A percentile compares a stretch with the other conserved stretches of the same genome.
These are phyloP conservation scores for Lolium perenne DNA, from an alignment of 176 grass and related monocot genomes.

Conservation along the genomic window DNA sequence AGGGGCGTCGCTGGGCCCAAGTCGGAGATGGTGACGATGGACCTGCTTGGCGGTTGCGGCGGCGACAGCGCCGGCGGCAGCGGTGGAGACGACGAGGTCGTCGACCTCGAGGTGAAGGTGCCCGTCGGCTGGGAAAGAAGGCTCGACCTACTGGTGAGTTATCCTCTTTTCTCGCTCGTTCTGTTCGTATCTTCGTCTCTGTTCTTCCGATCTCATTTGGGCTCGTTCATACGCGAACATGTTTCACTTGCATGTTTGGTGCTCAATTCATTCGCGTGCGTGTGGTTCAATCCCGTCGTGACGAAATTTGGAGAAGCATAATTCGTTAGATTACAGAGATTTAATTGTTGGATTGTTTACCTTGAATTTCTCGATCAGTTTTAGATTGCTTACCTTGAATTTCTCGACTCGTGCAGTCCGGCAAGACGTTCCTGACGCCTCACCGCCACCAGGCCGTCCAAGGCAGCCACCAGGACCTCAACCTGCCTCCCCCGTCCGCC, in stretches of 20 bases:
- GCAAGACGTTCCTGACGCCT: conserved; percentile 56
- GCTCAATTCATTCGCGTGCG: neutral
- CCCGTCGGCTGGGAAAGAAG: conserved; percentile 57
- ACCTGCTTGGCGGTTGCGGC: conserved; percentile 57
- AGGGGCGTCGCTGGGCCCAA: neutral
- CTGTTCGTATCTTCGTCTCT: neutral
- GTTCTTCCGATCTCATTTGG: neutral
- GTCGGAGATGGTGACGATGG: conserved; percentile 66
- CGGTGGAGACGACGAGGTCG: conserved; percentile 32
- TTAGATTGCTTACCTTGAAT: neutral
- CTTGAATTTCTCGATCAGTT: neutral
- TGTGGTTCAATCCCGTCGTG: neutral
- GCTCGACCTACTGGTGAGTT: conserved; percentile 58
- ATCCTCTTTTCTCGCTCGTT: neutral
- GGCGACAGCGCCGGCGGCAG: neutral
- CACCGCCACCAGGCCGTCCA: conserved; percentile 26
- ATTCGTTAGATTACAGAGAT: neutral
- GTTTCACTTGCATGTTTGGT: neutral
- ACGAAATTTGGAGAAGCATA: neutral
- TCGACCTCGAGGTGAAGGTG: conserved; percentile 61
- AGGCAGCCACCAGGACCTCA: conserved; percentile 45
- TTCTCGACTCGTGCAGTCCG: conserved; percentile 41
- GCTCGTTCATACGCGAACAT: neutral
- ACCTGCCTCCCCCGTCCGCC: conserved; percentile 39
- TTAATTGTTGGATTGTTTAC: neutral